These are phyloP conservation scores for Diaporthe helianthi DNA, from an alignment of 2,329 filamentous ascomycete species.

Conservation along the genomic window DNA sequence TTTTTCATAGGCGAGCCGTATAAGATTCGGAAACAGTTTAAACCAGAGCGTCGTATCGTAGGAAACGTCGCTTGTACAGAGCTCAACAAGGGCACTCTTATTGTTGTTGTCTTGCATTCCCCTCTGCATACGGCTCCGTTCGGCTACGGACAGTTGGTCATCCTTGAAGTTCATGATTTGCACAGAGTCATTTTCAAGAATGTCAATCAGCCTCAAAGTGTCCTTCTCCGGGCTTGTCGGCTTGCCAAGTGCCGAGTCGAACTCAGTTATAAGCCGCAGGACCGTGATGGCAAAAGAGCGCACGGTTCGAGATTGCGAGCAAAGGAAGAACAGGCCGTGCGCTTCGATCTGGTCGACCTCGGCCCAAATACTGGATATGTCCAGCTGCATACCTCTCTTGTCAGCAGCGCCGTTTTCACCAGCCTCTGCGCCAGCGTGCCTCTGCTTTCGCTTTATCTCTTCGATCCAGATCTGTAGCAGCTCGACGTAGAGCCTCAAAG, in stretches of 20 bases:
- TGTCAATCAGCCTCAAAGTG: conserved; percentile 80
- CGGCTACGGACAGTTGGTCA: conserved; percentile 88
- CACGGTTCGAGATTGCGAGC: conserved; percentile 91
- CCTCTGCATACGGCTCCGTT: conserved; percentile 88
- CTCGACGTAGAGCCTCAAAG: conserved; percentile 90
- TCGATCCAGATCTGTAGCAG: conserved; percentile 97
- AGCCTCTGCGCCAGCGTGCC: conserved; percentile 71
- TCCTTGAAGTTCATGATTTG: conserved; percentile 92
- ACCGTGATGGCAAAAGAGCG: conserved; percentile 92
- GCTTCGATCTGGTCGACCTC: conserved; percentile 97
- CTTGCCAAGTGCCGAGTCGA: conserved; percentile 87
- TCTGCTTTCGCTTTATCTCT: conserved; percentile 87
- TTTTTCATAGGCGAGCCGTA: conserved; percentile 87
- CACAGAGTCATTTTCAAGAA: conserved; percentile 88
- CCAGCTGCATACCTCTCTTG: conserved; percentile 77
- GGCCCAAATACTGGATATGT: conserved; percentile 86
- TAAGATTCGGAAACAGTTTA: conserved; percentile 95
- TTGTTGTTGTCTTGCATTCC: conserved; percentile 85
- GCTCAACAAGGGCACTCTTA: conserved; percentile 86
- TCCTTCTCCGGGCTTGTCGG: conserved; percentile 63
- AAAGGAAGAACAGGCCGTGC: conserved; percentile 95
- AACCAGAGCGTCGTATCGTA: conserved; percentile 97
- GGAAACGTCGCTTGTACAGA: conserved; percentile 93
- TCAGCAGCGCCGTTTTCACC: conserved; percentile 69
- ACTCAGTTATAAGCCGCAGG: conserved; percentile 88